Percentiles rank a stretch among this genome's conserved stretches.
Conservation (phyloP, 73 alveolate species). For the Paramecium caudatum region DNA sequence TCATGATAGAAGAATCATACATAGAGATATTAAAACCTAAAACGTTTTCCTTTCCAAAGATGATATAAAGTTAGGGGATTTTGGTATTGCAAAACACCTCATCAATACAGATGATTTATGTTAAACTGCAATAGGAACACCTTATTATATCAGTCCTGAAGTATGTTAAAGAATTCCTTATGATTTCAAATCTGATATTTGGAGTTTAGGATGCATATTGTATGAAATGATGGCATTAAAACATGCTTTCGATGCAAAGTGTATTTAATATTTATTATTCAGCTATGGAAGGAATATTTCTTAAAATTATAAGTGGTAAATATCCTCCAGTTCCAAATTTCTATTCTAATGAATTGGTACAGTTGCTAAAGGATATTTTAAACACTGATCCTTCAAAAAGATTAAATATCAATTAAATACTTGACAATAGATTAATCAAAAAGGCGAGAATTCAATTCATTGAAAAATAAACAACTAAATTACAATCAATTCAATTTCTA, state of each 20-base stretch:
- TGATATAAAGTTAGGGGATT: constrained; percentile 90
- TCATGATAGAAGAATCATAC: constrained; percentile 87
- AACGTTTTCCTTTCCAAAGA: constrained; percentile 85
- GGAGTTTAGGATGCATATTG: constrained; percentile 88
- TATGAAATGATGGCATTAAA: constrained; percentile 84
- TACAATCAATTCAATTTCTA: background rate
- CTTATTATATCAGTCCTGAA: constrained; percentile 87
- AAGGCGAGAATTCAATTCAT: background rate
- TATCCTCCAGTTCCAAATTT: background rate
- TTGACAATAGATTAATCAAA: background rate
- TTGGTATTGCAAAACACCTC: constrained; percentile 87
- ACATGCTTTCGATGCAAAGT: constrained; percentile 81
- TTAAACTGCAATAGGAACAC: constrained; percentile 82
- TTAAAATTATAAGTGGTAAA: constrained; percentile 37
- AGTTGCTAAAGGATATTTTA: background rate
- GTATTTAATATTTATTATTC: background rate
- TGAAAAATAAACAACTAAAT: background rate
- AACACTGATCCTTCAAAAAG: background rate
- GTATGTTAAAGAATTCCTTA: constrained; percentile 86
- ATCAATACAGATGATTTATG: constrained; percentile 83
- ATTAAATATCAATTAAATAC: constrained; percentile 6
- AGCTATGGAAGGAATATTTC: constrained; percentile 59
- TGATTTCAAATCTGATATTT: constrained; percentile 86
- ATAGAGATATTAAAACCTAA: constrained; percentile 89
- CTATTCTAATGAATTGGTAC: background rate